Percentiles rank a stretch among this genome's conserved stretches.
phyloP scores from a whole-genome alignment of 2,329 filamentous ascomycete genomes.

The Pseudogymnoascus sp. region DNA sequence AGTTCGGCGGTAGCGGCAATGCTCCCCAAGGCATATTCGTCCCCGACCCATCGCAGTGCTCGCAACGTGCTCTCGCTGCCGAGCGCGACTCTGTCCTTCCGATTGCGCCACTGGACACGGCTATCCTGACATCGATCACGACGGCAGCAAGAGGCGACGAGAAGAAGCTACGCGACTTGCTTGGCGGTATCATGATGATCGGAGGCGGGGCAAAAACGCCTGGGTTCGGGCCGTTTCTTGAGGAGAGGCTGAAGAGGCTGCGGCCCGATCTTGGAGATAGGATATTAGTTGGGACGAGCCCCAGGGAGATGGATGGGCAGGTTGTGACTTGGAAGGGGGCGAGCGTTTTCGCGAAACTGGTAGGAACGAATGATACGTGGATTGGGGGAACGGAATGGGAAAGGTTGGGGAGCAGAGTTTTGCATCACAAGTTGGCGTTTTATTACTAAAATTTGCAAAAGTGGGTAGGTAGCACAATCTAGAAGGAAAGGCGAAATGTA shows the following conservation, averaged over 20 bases:
- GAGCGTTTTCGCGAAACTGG: conserved; percentile 87
- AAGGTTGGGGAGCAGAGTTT: conserved; percentile 66
- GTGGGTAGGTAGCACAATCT: not conserved
- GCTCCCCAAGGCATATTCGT: conserved; percentile 33
- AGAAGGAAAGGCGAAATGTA: not conserved
- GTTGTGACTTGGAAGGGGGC: conserved; percentile 98
- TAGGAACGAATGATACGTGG: conserved; percentile 87
- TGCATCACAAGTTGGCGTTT: conserved; percentile 67
- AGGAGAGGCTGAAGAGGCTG: conserved; percentile 67
- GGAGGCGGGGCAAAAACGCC: conserved; percentile 77
- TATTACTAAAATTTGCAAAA: conserved; percentile 16
- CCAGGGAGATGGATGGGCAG: conserved; percentile 89
- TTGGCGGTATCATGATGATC: conserved; percentile 83
- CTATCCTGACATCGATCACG: conserved; percentile 81
- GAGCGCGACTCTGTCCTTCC: conserved; percentile 77
- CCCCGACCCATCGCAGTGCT: conserved; percentile 34
- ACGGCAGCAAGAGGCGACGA: conserved; percentile 84
- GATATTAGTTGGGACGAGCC: conserved; percentile 60
- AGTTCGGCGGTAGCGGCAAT: conserved; percentile 16
- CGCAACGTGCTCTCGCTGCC: conserved; percentile 43
- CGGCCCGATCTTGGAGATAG: conserved; percentile 51
- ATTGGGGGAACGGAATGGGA: conserved; percentile 83
- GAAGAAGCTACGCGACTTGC: conserved; percentile 83
- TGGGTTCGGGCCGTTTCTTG: conserved; percentile 71
- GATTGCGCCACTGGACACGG: conserved; percentile 73